These are phyloP conservation scores for Aulographum hederae DNA, from an alignment of 2,329 filamentous ascomycete genomes.

Conservation along the genomic window DNA sequence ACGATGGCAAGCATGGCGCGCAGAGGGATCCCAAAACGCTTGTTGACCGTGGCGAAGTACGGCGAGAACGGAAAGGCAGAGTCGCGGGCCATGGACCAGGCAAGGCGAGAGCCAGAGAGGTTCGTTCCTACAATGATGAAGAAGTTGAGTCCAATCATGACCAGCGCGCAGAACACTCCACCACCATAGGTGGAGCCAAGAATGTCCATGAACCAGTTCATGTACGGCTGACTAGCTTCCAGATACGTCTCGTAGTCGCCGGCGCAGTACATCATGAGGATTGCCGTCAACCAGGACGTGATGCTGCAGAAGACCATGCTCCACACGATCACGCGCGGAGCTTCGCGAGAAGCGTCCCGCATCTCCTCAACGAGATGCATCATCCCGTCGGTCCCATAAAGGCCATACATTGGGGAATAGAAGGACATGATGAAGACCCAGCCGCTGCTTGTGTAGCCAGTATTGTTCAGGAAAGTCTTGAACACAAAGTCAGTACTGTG, in stretches of 20 bases:
- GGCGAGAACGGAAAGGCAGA: slow-evolving; percentile 5
- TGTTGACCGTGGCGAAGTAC: slow-evolving; percentile 3
- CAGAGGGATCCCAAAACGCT: slow-evolving; percentile 1
- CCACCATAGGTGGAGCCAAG: slow-evolving; percentile 4
- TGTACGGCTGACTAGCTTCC: slow-evolving; percentile 4
- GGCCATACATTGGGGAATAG: no score
- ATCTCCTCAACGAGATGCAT: background rate
- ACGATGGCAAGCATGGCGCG: slow-evolving; percentile 5
- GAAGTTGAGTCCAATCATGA: slow-evolving; percentile 7
- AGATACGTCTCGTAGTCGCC: background rate
- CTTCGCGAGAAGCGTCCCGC: background rate
- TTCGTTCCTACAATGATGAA: slow-evolving; percentile 6
- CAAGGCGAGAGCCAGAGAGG: slow-evolving; percentile 6
- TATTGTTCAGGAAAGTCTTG: no score
- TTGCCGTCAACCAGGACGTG: background rate
- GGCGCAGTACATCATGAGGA: background rate
- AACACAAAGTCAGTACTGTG: no score
- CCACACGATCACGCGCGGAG: background rate
- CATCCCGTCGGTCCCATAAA: no score
- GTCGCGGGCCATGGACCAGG: slow-evolving; percentile 6
- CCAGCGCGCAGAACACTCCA: slow-evolving; percentile 6
- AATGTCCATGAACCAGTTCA: slow-evolving; percentile 7
- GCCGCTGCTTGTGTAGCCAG: no score
- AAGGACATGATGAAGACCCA: no score
- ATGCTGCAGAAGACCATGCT: background rate